Base-by-base conservation (phyloP, 2,329 filamentous ascomycete genomes). In the Diaporthe nobilis region DNA sequence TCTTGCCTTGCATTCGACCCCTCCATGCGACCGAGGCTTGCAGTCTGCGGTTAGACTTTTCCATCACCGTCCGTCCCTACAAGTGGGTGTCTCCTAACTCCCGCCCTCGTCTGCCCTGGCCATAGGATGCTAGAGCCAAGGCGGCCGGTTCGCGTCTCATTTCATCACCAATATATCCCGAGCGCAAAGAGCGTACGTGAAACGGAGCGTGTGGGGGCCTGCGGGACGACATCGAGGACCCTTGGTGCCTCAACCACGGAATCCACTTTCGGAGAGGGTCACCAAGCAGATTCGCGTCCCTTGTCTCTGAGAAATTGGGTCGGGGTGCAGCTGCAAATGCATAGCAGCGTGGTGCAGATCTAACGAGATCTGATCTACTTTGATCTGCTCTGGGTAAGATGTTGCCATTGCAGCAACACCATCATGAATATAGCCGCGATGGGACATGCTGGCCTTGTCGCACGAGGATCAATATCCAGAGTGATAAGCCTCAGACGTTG, bases 221-320 rank as follows among this genome's bases (percentile, higher is more conserved):
- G 63, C 44, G 63, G 63, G 44, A 51, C 44, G 44, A 37, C 63
- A 37, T 53, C 28, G 31, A 51, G 25, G 44, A 34, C 61, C 42
- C 44, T 49, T 34, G 61, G 42, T 67, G 61, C 44, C 28, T 39
- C 25, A 49, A 28, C 25, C 60, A 25, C 61, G 20, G 42, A 67
- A 49, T 28, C 68, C 68, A 58, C 68, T 60, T 34, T 49, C n/a
- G n/a, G 37, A 49, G 39, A 71, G 53, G 68, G 42, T 49, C 53
- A 58, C 53, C 39, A 12, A 44, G 44, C 39, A 47, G 68, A 55
- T 70, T 70, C 49, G 67, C 49, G 67, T 70, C 67, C 42, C 47
- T 70, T 55, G 65, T 70, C 65, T 70, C 31, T 34, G 31, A 31
- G 31, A 51, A 68, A 55, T 37, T 31, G 67, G 22, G 34, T 42